A percentile compares a stretch with the other conserved stretches of the same genome.
Evolutionary conservation across 805 yeast species (phyloP).

Genomic region (Schizosaccharomyces octosporus): DNA sequence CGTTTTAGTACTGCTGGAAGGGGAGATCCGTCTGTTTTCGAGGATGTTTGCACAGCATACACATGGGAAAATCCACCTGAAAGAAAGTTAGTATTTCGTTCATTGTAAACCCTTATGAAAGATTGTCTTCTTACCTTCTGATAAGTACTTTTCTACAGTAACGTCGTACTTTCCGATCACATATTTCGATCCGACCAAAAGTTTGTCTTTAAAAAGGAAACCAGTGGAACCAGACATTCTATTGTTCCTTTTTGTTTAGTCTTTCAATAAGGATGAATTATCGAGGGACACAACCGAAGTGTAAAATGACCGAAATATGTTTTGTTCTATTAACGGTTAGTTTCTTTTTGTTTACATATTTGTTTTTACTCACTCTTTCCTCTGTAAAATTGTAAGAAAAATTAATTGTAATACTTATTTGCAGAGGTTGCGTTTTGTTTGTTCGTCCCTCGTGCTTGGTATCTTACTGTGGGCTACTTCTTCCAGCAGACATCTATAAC

Average conservation of each 20-base stretch:
- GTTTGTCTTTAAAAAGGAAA: background rate
- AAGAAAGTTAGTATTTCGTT: background rate
- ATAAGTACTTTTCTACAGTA: constrained; percentile 42
- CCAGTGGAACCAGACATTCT: background rate
- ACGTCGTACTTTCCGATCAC: constrained; percentile 68
- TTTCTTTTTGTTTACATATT: too few species aligned
- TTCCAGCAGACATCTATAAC: too few species aligned
- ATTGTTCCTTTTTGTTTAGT: background rate
- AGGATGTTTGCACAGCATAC: constrained; percentile 39
- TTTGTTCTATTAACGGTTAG: background rate
- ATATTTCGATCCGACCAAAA: constrained; percentile 32
- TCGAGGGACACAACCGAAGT: background rate
- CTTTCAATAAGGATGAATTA: background rate
- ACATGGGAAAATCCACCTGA: constrained; percentile 85
- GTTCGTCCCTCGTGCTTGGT: too few species aligned
- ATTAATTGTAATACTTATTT: too few species aligned
- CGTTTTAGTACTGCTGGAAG: constrained; percentile 59
- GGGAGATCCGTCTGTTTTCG: constrained; percentile 14
- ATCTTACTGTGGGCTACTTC: too few species aligned
- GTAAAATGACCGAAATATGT: background rate
- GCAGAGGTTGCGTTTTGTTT: too few species aligned
- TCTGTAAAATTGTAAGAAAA: too few species aligned
- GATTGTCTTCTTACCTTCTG: constrained; percentile 18
- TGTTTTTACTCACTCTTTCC: too few species aligned
- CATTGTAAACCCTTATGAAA: background rate